Conservation (phyloP, 1,284 basidiomycete species). For the Ceratobasidium sp. region DNA sequence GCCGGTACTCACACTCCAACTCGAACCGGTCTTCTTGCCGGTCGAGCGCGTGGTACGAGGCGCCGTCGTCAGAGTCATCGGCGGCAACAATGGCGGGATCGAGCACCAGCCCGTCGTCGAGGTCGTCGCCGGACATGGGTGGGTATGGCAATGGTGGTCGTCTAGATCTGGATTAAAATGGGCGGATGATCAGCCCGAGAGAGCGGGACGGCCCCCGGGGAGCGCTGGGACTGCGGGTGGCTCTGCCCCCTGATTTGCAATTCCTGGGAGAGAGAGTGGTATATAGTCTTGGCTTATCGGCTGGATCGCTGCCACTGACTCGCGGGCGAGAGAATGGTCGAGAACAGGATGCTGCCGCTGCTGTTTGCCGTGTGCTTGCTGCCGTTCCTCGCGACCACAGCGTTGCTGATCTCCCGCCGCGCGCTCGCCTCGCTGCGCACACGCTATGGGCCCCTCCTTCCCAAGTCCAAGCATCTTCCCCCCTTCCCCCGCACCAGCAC, state of each 20-base stretch:
- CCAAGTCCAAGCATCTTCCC: conserved; percentile 4
- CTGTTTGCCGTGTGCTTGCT: background rate
- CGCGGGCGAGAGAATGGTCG: background rate
- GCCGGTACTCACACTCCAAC: conserved; percentile 15
- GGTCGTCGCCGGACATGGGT: conserved; percentile 67
- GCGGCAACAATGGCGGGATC: conserved; percentile 66
- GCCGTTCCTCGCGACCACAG: background rate
- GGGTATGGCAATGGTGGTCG: conserved; percentile 42
- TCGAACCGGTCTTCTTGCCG: conserved; percentile 41
- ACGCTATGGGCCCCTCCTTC: conserved; percentile 15
- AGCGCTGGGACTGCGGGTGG: background rate
- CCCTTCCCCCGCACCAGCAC: conserved; percentile 11
- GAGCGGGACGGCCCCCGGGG: background rate
- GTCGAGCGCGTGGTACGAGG: background rate
- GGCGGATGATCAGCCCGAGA: background rate
- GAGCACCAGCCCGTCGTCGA: conserved; percentile 78
- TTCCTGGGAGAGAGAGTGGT: no score
- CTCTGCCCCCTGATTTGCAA: background rate
- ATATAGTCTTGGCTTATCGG: no score
- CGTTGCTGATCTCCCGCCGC: conserved; percentile 5
- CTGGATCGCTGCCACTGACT: background rate
- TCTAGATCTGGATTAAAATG: conserved; percentile 46
- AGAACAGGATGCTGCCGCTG: conserved; percentile 5
- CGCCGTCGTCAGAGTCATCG: conserved; percentile 45
- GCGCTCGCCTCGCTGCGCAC: conserved; percentile 13